Conservation (phyloP, 1,139 yeast genomes). For the Saccharomyces hybrid region DNA sequence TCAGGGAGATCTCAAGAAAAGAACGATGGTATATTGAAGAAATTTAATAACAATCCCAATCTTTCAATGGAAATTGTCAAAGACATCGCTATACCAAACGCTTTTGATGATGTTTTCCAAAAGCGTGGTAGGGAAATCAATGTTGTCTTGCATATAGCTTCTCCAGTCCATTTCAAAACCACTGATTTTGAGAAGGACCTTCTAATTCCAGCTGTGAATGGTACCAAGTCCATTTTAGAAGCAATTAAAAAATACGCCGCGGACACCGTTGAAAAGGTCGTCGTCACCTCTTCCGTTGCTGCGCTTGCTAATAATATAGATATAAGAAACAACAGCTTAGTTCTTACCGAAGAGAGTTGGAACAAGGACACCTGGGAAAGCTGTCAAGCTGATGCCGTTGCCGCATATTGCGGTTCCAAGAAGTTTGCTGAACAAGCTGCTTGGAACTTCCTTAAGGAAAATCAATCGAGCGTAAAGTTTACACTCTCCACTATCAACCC, state of each 20-base stretch:
- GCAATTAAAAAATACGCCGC: constrained; percentile 40
- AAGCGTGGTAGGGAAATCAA: constrained; percentile 40
- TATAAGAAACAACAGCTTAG: constrained; percentile 1
- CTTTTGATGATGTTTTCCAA: constrained; percentile 46
- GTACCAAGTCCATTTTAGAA: constrained; percentile 40
- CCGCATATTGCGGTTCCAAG: constrained; percentile 45
- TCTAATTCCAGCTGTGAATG: constrained; percentile 46
- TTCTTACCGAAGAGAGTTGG: constrained; percentile 35
- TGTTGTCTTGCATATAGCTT: constrained; percentile 51
- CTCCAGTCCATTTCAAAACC: constrained; percentile 36
- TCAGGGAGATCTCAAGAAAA: constrained; percentile 33
- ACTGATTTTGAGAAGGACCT: constrained; percentile 34
- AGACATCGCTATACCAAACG: constrained; percentile 42
- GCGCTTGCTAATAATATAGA: constrained; percentile 31
- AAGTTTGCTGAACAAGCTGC: constrained; percentile 46
- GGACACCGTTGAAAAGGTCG: constrained; percentile 34
- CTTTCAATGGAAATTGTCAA: constrained; percentile 42
- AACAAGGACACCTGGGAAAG: constrained; percentile 34
- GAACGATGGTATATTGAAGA: constrained; percentile 19
- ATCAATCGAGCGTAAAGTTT: constrained; percentile 36
- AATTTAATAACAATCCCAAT: constrained; percentile 21
- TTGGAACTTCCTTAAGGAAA: constrained; percentile 41
- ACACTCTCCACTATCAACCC: constrained; percentile 41
- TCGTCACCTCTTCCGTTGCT: constrained; percentile 49
- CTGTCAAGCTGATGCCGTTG: constrained; percentile 25